These are phyloP conservation scores for Talaromyces sp. DNA, from an alignment of 2,329 filamentous ascomycete species.

Conservation along the genomic window DNA sequence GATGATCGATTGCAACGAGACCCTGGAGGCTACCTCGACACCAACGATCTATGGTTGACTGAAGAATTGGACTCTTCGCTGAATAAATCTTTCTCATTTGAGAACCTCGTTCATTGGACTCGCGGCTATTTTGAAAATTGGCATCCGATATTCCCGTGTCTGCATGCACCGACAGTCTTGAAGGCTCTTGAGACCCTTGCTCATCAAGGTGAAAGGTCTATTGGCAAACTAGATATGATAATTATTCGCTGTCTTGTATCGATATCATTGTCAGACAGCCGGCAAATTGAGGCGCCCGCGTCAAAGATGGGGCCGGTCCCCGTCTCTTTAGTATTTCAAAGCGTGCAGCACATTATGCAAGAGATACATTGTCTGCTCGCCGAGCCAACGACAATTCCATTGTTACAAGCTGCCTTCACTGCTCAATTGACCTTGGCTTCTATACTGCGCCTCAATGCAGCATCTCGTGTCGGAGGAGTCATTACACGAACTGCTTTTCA, in stretches of 20 bases:
- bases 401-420: conserved; percentile 56
- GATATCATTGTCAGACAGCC: conserved; percentile 57
- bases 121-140: conserved; percentile 60
- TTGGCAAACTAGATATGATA: conserved; percentile 42
- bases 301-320: conserved; percentile 39
- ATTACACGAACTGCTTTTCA: conserved; percentile 61
- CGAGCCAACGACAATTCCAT: conserved; percentile 51
- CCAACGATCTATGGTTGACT: conserved; percentile 36
- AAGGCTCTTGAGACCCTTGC: conserved; percentile 50
- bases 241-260: conserved; percentile 56
- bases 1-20: conserved; percentile 51
- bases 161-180: conserved; percentile 58
- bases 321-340: conserved; percentile 50
- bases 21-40: conserved; percentile 37
- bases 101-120: conserved; percentile 55
- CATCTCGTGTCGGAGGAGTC: conserved; percentile 58
- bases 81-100: conserved; percentile 42
- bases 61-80: conserved; percentile 12
- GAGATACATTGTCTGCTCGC: conserved; percentile 53
- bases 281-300: conserved; percentile 41
- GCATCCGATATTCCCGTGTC: conserved; percentile 61
- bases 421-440: conserved; percentile 60
- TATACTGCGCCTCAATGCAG: conserved; percentile 60
- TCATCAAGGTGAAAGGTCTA: conserved; percentile 30
- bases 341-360: conserved; percentile 54